Evolutionary conservation across 2,329 filamentous ascomycete genomes (phyloP), one percentile per base, ranked within the genome.

Genomic region (Albophoma yamanashiensis): DNA sequence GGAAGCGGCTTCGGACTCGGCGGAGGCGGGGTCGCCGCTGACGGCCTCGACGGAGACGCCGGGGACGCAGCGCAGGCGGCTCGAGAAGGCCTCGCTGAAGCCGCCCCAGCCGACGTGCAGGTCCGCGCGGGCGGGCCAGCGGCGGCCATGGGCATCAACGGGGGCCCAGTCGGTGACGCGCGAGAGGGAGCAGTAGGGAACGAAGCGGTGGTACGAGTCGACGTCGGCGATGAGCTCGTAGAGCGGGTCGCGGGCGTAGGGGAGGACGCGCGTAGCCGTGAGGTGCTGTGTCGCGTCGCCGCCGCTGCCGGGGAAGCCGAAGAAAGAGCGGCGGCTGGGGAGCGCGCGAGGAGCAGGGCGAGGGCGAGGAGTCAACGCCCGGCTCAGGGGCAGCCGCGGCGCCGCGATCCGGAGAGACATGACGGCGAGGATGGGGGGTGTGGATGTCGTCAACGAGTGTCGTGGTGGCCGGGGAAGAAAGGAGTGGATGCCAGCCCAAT

Each of bases 201-300:
- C 84, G 79, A 97, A 99, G 65, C 79, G 73, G 43, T 82, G 79
- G 82, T 99, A 99, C 64, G 85, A 85, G 73, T 91, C 84, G 64
- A 99, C 86, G 74, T 97, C 91, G 75, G 92, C 86, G 73, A 99
- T 92, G 59, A 97, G 82, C 65, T 81, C 79, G 83, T 94, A 99
- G 66, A 99, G 86, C 1, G 84, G 79, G 5, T 74, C 68, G 39
- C 85, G 78, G 0, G 86, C 76, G 78, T 95, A 95, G 17, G 89
- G 89, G 17, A 97, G 87, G 4, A 82, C 88, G 62, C 91, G 89
- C 25, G 82, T 80, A 14, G 91, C 92, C 58, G 82, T 84, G 60
- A 97, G 81, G 64, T 78, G 84, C 70, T 92, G 89, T 72, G 73
- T 65, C 62, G 70, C 60, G 11, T 47, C 43, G 67, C 78, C 78